Conservation (phyloP, 2,329 filamentous ascomycete species). For the Cytospora paraplurivora region DNA sequence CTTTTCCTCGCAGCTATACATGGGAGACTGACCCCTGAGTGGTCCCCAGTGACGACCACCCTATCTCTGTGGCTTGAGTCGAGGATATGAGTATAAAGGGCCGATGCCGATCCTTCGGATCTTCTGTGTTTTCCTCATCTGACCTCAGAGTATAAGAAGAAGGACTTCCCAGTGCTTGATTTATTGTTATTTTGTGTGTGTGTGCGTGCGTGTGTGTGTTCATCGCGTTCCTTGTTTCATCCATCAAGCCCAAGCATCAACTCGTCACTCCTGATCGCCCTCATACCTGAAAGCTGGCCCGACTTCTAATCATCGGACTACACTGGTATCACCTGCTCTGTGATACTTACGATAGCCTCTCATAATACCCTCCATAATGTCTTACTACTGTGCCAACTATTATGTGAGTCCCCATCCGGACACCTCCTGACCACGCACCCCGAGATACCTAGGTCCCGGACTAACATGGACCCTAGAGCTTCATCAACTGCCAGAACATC, state of each 20-base stretch:
- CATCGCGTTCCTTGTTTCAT: background rate
- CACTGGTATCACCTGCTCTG: conserved; percentile 4
- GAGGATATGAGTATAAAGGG: conserved; percentile 21
- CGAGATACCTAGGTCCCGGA: no score
- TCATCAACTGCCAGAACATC: conserved; percentile 42
- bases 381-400: conserved; percentile 44
- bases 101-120: conserved; percentile 12
- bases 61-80: conserved; percentile 14
- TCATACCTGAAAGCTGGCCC: background rate
- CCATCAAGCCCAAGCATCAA: background rate
- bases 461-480: conserved; percentile 34
- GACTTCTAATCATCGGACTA: background rate
- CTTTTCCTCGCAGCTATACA: background rate
- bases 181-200: background rate
- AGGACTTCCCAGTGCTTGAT: background rate
- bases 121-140: background rate
- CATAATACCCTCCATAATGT: conserved; percentile 30
- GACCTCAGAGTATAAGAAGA: background rate
- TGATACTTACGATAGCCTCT: background rate
- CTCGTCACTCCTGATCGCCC: background rate
- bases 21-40: background rate
- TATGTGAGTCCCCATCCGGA: conserved; percentile 35
- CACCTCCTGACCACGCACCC: background rate
- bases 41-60: background rate
- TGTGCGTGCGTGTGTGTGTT: background rate